Base-by-base conservation (phyloP, 2,329 filamentous ascomycete species). In the Cordyceps fumosorosea region DNA sequence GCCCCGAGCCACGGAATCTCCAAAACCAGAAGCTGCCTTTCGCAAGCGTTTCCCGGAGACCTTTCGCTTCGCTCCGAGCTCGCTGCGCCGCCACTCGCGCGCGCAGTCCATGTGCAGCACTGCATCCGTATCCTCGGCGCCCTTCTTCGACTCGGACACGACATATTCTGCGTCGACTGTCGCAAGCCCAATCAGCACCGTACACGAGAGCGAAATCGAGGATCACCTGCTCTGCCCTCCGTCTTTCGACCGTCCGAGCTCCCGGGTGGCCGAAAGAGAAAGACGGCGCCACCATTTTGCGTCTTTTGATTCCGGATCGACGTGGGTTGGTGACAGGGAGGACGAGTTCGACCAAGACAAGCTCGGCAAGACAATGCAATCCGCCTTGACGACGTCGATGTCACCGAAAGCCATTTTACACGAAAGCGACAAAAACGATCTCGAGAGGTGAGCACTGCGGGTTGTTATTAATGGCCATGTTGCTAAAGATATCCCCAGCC, bases 101-200 rank as follows among this genome's bases (percentile, higher is more conserved):
- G 50, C 57, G 5, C 50, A 60, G 12, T 60, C 57, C 4, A 47
- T 54, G 18, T 60, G 57, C 50, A 76, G 74, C 64, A 76, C 73
- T 56, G 67, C 75, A 53, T 74, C 71, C 54, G 67, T 75, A 51
- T 74, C 71, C 7, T 76, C 75, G 1, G 73, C 72, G 4, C 71
- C 74, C 44, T 62, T 75, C 3, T 73, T 73, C 0, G 75, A 77
- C 62, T 76, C 75, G 5, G 75, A 74, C 5, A 77, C 75, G 1
- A 73, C 72, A 0, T 74, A 70, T 45, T 77, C 75, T 1, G 66
- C 70, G 3, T 74, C 73, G 2, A 74, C 72, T 0, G 65, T 75
- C 22, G 72, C 72, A 2, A 75, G 73, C 24, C 74, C 74, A 7
- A 69, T 75, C 55, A 76, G 73, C 60, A 74, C 73, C 0, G 71